Percentiles rank a stretch among this genome's conserved stretches.
Evolutionary conservation across 805 yeast species (phyloP).

Genomic region (Yarrowia porcina): DNA sequence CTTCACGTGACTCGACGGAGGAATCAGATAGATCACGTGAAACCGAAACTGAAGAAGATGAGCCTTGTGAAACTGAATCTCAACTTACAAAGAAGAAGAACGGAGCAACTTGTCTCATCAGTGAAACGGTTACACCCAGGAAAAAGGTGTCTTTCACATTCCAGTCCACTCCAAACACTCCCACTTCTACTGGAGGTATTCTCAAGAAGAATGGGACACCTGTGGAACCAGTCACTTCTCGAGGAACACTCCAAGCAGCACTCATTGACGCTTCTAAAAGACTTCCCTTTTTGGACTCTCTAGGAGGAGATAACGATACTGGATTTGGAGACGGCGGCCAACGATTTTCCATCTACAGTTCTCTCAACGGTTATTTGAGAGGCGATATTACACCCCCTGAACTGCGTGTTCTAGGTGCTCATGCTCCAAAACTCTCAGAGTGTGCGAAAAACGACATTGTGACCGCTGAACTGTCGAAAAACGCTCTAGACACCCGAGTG

Average conservation of each 20-base stretch:
- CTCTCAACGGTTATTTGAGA: background rate
- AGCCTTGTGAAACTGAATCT: background rate
- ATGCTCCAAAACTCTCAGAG: background rate
- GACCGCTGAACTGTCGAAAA: constrained; percentile 2
- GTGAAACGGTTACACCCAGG: background rate
- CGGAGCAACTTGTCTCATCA: background rate
- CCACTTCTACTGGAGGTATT: constrained; percentile 15
- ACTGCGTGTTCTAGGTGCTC: background rate
- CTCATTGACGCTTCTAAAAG: background rate
- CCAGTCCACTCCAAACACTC: background rate
- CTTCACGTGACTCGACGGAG: background rate
- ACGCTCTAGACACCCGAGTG: constrained; percentile 20
- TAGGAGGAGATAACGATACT: constrained; percentile 13
- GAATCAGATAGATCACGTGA: constrained; percentile 1
- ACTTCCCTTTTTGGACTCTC: background rate
- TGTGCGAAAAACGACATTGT: constrained; percentile 6
- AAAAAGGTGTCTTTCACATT: constrained; percentile 16
- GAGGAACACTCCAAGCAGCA: background rate
- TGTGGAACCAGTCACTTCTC: background rate
- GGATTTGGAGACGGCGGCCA: constrained; percentile 24
- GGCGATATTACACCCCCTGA: background rate
- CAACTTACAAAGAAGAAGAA: background rate
- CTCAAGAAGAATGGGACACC: background rate
- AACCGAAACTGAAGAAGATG: constrained; percentile 1
- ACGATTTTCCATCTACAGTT: constrained; percentile 8